These are phyloP conservation scores for Aspergillus hortae DNA, from an alignment of 2,329 filamentous ascomycete genomes.

Conservation along the genomic window DNA sequence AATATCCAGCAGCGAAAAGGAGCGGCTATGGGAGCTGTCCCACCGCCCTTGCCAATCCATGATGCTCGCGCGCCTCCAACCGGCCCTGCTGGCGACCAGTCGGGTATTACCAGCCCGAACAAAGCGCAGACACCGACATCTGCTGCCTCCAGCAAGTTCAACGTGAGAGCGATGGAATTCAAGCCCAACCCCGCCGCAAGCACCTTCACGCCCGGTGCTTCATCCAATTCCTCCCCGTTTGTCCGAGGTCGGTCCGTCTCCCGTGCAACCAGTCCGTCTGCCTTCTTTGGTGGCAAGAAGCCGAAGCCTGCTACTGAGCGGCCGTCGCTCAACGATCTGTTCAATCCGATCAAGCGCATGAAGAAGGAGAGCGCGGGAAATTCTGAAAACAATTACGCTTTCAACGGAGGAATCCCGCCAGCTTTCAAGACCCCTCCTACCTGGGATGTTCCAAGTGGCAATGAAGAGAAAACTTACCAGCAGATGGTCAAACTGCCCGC, in stretches of 20 bases:
- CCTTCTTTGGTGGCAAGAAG: constrained; percentile 68
- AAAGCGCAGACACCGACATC: constrained; percentile 54
- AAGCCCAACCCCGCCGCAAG: constrained; percentile 77
- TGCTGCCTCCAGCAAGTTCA: constrained; percentile 53
- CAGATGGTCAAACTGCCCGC: constrained; percentile 72
- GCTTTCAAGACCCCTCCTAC: constrained; percentile 81
- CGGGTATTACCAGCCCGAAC: constrained; percentile 39
- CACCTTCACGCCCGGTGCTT: constrained; percentile 69
- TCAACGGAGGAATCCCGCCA: constrained; percentile 78
- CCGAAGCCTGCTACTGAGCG: constrained; percentile 58
- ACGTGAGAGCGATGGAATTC: constrained; percentile 69
- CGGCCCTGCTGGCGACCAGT: constrained; percentile 63
- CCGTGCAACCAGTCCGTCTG: constrained; percentile 46
- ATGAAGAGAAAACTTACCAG: constrained; percentile 72
- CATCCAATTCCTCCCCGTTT: constrained; percentile 62
- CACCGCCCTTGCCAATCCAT: constrained; percentile 55
- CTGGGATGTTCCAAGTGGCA: constrained; percentile 71
- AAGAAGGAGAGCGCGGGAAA: constrained; percentile 60
- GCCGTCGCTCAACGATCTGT: constrained; percentile 52
- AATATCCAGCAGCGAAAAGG: constrained; percentile 53
- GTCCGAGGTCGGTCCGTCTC: constrained; percentile 50
- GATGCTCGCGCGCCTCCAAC: constrained; percentile 71
- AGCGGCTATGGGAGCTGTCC: constrained; percentile 39
- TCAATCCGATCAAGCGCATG: constrained; percentile 66
- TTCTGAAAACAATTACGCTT: constrained; percentile 60